A percentile compares a stretch with the other conserved stretches of the same genome.
Evolutionary conservation across 306 rosid species (phyloP).

Genomic region (Begonia peltatifolia): DNA sequence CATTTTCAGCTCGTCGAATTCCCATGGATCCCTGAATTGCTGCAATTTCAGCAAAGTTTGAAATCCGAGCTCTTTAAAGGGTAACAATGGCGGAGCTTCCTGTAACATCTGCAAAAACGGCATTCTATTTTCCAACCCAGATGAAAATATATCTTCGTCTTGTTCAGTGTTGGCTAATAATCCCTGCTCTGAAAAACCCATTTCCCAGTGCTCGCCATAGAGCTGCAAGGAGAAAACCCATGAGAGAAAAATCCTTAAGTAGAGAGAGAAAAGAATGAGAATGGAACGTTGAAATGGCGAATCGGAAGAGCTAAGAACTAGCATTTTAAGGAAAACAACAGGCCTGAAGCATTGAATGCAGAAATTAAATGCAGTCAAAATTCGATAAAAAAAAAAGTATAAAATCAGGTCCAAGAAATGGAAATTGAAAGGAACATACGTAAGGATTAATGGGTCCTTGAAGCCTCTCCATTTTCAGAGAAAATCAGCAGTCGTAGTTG

Average conservation of each 20-base stretch:
- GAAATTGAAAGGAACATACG: constrained; percentile 31
- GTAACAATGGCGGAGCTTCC: constrained; percentile 36
- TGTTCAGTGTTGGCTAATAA: constrained; percentile 23
- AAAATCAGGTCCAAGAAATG: constrained; percentile 12
- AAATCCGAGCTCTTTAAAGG: constrained; percentile 54
- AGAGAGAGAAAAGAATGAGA: constrained; percentile 9
- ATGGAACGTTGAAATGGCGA: constrained; percentile 18
- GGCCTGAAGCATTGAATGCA: constrained; percentile 41
- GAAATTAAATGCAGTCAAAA: constrained; percentile 33
- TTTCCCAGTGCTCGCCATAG: constrained; percentile 43
- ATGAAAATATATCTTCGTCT: constrained; percentile 18
- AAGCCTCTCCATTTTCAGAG: constrained; percentile 53
- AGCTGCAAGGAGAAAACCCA: constrained; percentile 26
- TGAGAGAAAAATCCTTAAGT: background rate
- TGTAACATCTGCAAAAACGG: constrained; percentile 88
- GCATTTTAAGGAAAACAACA: constrained; percentile 17
- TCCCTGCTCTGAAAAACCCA: constrained; percentile 37
- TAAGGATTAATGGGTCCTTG: constrained; percentile 78
- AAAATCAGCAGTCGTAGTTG: constrained; percentile 14
- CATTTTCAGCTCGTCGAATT: constrained; percentile 18
- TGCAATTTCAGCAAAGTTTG: constrained; percentile 60
- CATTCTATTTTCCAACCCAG: constrained; percentile 39
- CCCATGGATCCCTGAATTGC: constrained; percentile 45
- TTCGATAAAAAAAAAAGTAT: background rate
- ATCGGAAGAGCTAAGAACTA: constrained; percentile 8